These are phyloP conservation scores for Globisporangium rhizosaccharum DNA, from an alignment of 352 stramenopile genomes.

Conservation along the genomic window DNA sequence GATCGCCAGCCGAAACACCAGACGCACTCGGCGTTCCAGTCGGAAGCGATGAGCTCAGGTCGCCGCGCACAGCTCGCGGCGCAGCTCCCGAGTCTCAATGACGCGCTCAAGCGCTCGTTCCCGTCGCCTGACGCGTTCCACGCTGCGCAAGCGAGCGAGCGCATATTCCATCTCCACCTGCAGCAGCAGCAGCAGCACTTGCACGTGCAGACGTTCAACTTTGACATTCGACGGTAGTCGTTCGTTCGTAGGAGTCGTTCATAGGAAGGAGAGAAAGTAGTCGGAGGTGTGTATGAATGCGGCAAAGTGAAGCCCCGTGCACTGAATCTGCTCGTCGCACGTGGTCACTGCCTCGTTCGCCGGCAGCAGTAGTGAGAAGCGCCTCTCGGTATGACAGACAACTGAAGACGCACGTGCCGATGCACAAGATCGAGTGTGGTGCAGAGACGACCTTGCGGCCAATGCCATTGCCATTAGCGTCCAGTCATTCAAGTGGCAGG, in stretches of 20 bases:
- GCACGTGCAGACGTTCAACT: slow-evolving; percentile 3
- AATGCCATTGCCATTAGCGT: too few relatives aligned
- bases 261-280: not conserved
- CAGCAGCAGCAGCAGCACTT: not conserved
- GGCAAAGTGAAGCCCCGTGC: too few relatives aligned
- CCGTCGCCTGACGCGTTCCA: slow-evolving; percentile 5
- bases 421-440: too few relatives aligned
- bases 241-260: slow-evolving; percentile 3
- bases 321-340: too few relatives aligned
- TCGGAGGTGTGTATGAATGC: not conserved
- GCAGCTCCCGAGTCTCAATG: slow-evolving; percentile 36
- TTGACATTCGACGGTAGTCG: slow-evolving; percentile 4
- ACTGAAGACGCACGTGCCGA: too few relatives aligned
- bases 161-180: not conserved
- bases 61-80: slow-evolving; percentile 11
- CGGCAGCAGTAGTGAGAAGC: too few relatives aligned
- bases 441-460: too few relatives aligned
- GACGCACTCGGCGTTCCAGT: slow-evolving; percentile 13
- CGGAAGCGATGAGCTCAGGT: slow-evolving; percentile 14
- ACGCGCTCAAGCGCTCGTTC: slow-evolving; percentile 31
- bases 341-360: too few relatives aligned
- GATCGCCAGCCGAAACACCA: slow-evolving; percentile 12
- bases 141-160: not conserved
- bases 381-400: too few relatives aligned
- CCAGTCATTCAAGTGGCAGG: too few relatives aligned